These are phyloP conservation scores for Alternaria conjuncta DNA, from an alignment of 2,329 filamentous ascomycete species.

Conservation along the genomic window DNA sequence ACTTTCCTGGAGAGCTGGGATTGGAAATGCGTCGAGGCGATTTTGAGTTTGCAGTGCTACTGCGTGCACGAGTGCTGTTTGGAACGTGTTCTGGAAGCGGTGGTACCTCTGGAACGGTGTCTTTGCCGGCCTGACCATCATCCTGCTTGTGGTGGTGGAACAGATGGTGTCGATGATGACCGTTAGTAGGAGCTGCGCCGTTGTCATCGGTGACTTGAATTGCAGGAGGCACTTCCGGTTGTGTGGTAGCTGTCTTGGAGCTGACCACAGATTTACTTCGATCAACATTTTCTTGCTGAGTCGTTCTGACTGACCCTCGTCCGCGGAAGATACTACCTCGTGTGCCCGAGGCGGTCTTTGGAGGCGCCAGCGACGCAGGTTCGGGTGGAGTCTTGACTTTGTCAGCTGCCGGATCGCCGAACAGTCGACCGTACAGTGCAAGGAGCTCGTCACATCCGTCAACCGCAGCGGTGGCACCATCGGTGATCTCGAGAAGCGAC, in stretches of 20 bases:
- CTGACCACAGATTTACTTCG: slow-evolving; percentile 36
- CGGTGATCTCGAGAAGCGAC: slow-evolving; percentile 78
- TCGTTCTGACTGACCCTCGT: slow-evolving; percentile 37
- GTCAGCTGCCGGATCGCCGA: slow-evolving; percentile 63
- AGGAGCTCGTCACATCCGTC: slow-evolving; percentile 88
- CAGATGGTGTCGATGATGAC: slow-evolving; percentile 46
- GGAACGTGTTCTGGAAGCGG: slow-evolving; percentile 26
- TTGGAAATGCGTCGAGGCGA: slow-evolving; percentile 29
- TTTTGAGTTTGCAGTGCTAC: slow-evolving; percentile 16
- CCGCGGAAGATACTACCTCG: slow-evolving; percentile 79
- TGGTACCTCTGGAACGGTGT: slow-evolving; percentile 26
- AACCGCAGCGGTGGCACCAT: slow-evolving; percentile 84
- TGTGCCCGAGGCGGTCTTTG: slow-evolving; percentile 68
- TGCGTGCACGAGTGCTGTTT: slow-evolving; percentile 26
- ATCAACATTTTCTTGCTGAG: slow-evolving; percentile 23
- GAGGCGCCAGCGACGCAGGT: slow-evolving; percentile 62
- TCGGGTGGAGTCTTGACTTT: slow-evolving; percentile 47
- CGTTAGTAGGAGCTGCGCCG: slow-evolving; percentile 41
- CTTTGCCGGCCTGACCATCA: slow-evolving; percentile 37
- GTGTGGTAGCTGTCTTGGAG: slow-evolving; percentile 32
- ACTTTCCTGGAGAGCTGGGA: slow-evolving; percentile 32
- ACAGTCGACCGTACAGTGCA: slow-evolving; percentile 79
- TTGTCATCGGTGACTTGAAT: slow-evolving; percentile 79
- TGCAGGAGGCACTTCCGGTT: slow-evolving; percentile 61
- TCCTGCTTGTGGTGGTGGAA: slow-evolving; percentile 43